Evolutionary conservation across 371 early-diverging fungal genomes (phyloP), one percentile per base, ranked within the genome.

Genomic region (Circinella umbellata): DNA sequence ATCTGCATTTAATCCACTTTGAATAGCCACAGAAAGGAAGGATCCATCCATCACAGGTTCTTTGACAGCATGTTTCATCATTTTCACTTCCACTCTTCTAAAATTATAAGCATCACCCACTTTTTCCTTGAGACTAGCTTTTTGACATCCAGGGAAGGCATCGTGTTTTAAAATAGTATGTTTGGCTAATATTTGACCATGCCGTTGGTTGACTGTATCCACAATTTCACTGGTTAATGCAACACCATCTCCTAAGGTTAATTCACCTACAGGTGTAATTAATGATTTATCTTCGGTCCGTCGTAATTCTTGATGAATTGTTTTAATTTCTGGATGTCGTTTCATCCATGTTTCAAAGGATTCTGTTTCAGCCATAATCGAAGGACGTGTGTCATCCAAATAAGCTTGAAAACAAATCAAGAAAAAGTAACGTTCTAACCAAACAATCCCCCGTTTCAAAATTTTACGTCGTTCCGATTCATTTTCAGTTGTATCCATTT

Each of bases 61-160:
- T 6, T 80, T 76, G n/a, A 81, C 76, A 8, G 89, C 83, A 9
- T 63, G 51, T 63, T 83, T 82, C 11, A 84, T 71, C 13, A 69
- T 68, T n/a, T 70, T 72, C 11, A 90, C 74, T 38, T 82, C 80
- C 3, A 91, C 80, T 3, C 86, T 78, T 34, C 92, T 81, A 68
- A 81, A 91, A 57, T 91, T 91, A 59, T 88, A 89, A 14, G 88
- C 90, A 63, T 90, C 92, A 11, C 89, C 89, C 0, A 92, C 79
- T 37, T 91, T 82, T 57, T 92, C 92, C 46, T 80, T 76, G 42
- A 92, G 73, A 34, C 86, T 85, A 74, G 89, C 77, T 61, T 90
- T 89, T 71, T 92, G 92, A 37, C 90, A 89, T 3, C 91, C 91
- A 13, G 91, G 92, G 76, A 91, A 92, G 34, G 89, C 84, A 66